These are phyloP conservation scores for Euryodendron excelsum DNA, from an alignment of 148 eudicot genomes.

Conservation along the genomic window DNA sequence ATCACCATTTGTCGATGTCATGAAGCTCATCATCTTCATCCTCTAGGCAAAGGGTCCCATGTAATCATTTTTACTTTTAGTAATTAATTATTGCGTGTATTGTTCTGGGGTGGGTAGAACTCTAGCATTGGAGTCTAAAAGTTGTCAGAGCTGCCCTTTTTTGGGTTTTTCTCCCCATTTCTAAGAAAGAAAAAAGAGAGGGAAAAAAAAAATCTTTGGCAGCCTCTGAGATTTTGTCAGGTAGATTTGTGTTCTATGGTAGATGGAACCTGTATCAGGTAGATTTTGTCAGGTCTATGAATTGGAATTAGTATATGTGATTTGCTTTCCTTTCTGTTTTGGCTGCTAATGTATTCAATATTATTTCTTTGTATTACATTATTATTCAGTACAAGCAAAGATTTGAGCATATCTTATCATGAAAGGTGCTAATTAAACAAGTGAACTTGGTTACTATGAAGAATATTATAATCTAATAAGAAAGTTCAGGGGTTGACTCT, in stretches of 20 bases:
- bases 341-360: too few species aligned
- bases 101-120: neutral
- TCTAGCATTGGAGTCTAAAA: neutral
- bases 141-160: conserved; percentile 9
- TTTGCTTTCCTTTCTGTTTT: too few species aligned
- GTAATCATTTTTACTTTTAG: neutral
- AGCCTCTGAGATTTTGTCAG: neutral
- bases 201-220: neutral
- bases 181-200: too few species aligned
- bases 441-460: too few species aligned
- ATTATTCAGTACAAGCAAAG: neutral
- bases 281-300: too few species aligned
- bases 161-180: too few species aligned
- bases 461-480: too few species aligned
- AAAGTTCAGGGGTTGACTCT: too few species aligned
- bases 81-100: neutral
- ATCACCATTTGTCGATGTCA: too few species aligned
- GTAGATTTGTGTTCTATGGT: neutral
- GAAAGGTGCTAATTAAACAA: too few species aligned
- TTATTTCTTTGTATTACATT: neutral
- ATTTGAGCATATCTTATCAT: neutral
- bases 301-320: too few species aligned
- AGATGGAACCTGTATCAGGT: too few species aligned
- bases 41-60: neutral
- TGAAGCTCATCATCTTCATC: neutral